These are phyloP conservation scores for Cryptococcus amylolentus DNA, from an alignment of 1,284 basidiomycete genomes.

Conservation along the genomic window DNA sequence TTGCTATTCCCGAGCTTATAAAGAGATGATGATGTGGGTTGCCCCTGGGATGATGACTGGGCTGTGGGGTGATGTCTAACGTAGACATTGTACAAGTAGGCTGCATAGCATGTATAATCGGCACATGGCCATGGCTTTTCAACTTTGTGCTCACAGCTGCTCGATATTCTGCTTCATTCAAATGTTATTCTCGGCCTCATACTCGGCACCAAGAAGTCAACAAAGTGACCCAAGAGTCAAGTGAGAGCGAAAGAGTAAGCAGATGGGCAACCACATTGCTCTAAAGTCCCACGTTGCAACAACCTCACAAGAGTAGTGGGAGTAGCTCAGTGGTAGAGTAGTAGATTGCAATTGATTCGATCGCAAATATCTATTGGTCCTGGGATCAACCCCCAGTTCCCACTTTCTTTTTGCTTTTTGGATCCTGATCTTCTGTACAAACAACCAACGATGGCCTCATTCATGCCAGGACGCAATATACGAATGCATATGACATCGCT, in stretches of 20 bases:
- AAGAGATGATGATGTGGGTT: slow-evolving; percentile 10
- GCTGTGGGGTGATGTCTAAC: neutral
- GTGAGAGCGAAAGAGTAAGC: neutral
- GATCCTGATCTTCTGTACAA: too few species aligned
- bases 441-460: too few species aligned
- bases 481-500: too few species aligned
- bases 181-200: too few species aligned
- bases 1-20: slow-evolving; percentile 29
- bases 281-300: too few species aligned
- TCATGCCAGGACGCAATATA: too few species aligned
- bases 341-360: neutral
- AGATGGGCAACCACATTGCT: neutral
- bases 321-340: neutral
- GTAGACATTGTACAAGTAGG: neutral
- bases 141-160: neutral
- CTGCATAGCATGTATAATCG: neutral
- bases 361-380: neutral
- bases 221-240: too few species aligned
- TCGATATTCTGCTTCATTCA: too few species aligned
- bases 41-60: neutral
- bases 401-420: neutral
- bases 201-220: too few species aligned
- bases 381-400: neutral
- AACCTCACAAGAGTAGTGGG: neutral
- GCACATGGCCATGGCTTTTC: neutral